These are phyloP conservation scores for Pyrenula aspistea DNA, from an alignment of 495 filamentous ascomycete genomes.

Conservation along the genomic window DNA sequence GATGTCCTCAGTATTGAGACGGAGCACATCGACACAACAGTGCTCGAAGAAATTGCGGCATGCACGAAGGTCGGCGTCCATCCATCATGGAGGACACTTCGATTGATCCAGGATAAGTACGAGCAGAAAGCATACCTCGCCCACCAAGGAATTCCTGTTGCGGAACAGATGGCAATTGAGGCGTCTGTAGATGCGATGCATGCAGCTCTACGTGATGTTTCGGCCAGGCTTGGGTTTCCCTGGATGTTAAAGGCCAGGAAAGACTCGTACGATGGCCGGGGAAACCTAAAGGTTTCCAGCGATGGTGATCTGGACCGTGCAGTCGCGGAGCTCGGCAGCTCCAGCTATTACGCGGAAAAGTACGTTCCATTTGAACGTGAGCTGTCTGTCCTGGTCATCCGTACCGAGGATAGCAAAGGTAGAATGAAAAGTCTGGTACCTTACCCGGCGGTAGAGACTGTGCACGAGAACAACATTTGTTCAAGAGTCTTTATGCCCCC, in stretches of 20 bases:
- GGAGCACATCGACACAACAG: conserved; percentile 88
- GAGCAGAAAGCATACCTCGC: conserved; percentile 55
- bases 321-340: too few species aligned
- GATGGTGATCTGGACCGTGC: too few species aligned
- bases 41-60: conserved; percentile 68
- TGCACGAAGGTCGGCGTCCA: conserved; percentile 35
- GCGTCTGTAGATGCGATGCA: conserved; percentile 16
- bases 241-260: conserved; percentile 66
- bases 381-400: conserved; percentile 87
- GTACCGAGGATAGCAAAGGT: conserved; percentile 72
- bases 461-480: conserved; percentile 89
- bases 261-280: conserved; percentile 61
- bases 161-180: conserved; percentile 39
- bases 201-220: conserved; percentile 37
- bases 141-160: conserved; percentile 38
- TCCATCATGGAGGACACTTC: conserved; percentile 57
- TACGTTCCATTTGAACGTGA: too few species aligned
- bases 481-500: conserved; percentile 86
- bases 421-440: conserved; percentile 41
- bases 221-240: conserved; percentile 46
- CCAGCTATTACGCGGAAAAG: too few species aligned
- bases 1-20: conserved; percentile 94
- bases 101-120: conserved; percentile 68
- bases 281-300: too few species aligned
- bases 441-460: conserved; percentile 85